These are phyloP conservation scores for Nicotiana otophora DNA, from an alignment of 257 asterid genomes.

Conservation along the genomic window DNA sequence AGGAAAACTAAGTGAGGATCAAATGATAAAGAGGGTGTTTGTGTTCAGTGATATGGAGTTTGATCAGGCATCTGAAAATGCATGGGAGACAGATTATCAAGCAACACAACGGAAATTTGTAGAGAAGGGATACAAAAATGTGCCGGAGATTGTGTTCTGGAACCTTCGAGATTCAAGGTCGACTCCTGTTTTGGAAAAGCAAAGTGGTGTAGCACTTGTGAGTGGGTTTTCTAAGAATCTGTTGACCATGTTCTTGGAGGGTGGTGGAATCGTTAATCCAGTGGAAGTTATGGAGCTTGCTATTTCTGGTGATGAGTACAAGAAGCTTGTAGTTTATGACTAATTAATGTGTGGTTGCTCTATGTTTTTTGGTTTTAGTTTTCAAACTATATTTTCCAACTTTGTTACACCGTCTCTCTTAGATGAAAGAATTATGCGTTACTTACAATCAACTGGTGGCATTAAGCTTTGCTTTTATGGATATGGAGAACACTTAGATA, in stretches of 20 bases:
- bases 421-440: not conserved
- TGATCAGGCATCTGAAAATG: conserved; percentile 29
- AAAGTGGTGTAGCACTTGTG: conserved; percentile 53
- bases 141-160: conserved; percentile 65
- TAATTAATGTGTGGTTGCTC: conserved; percentile 20
- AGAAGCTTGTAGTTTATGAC: conserved; percentile 41
- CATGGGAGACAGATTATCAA: conserved; percentile 56
- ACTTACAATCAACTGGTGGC: not conserved
- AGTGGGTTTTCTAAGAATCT: conserved; percentile 56
- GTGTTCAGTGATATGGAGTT: conserved; percentile 63
- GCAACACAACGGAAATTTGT: conserved; percentile 42
- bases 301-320: conserved; percentile 38
- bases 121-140: conserved; percentile 38
- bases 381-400: not conserved
- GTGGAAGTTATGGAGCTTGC: conserved; percentile 43
- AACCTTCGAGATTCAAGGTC: conserved; percentile 47
- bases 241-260: conserved; percentile 47
- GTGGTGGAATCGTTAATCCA: conserved; percentile 32
- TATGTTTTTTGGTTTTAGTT: not conserved
- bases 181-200: conserved; percentile 40
- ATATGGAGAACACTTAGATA: not conserved
- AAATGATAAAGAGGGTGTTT: conserved; percentile 42
- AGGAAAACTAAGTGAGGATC: conserved; percentile 29
- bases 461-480: not conserved
- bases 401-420: not conserved